These are phyloP conservation scores for Sarocladium kiliense DNA, from an alignment of 2,329 filamentous ascomycete species.

Conservation along the genomic window DNA sequence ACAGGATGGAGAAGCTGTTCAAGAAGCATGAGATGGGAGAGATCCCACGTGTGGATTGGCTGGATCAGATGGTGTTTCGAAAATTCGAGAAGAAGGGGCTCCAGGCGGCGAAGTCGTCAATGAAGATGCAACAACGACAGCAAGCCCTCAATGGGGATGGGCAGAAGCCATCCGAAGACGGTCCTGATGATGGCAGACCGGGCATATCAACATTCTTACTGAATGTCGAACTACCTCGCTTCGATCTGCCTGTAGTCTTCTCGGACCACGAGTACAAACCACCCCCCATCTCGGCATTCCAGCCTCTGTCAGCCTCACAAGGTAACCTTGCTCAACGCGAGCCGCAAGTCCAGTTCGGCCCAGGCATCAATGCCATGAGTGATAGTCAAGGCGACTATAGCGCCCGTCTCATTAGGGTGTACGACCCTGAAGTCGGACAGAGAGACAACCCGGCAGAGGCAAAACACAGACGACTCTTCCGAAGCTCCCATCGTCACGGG, in stretches of 20 bases:
- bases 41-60: conserved; percentile 87
- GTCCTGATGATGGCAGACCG: conserved; percentile 26
- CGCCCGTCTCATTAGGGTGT: conserved; percentile 72
- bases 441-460: conserved; percentile 90
- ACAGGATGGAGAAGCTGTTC: conserved; percentile 81
- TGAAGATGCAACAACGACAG: conserved; percentile 51
- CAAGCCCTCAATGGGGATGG: conserved; percentile 30
- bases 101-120: conserved; percentile 58
- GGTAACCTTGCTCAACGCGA: conserved; percentile 71
- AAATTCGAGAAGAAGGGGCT: conserved; percentile 74
- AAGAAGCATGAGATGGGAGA: conserved; percentile 99
- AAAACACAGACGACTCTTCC: conserved; percentile 87
- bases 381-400: conserved; percentile 43
- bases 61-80: conserved; percentile 90
- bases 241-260: conserved; percentile 94
- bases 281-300: conserved; percentile 73
- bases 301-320: conserved; percentile 51
- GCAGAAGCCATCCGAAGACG: conserved; percentile 15
- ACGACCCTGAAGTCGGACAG: conserved; percentile 87
- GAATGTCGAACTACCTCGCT: conserved; percentile 86
- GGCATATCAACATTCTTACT: conserved; percentile 65
- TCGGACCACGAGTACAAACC: conserved; percentile 88
- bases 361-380: conserved; percentile 72
- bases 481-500: conserved; percentile 86
- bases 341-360: conserved; percentile 84